Evolutionary conservation across 2,329 filamentous ascomycete genomes (phyloP).

Genomic region (Arthrobotrys iridis): DNA sequence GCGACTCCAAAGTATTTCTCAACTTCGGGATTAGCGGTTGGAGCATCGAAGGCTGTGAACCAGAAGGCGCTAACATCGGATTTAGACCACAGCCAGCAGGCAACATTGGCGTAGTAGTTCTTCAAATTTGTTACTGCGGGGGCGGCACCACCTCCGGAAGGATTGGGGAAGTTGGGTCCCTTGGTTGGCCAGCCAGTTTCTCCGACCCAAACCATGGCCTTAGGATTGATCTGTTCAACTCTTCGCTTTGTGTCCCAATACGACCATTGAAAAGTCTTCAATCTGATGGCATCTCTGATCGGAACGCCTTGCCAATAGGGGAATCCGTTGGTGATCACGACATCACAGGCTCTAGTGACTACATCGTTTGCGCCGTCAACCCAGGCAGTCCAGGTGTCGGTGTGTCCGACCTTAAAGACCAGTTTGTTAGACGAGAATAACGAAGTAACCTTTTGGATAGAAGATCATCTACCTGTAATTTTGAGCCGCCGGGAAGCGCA

Average conservation of each 20-base stretch:
- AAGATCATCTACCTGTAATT: slow-evolving; percentile 21
- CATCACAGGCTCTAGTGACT: slow-evolving; percentile 62
- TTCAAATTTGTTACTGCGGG: slow-evolving; percentile 70
- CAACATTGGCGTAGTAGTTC: slow-evolving; percentile 71
- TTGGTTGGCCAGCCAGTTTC: slow-evolving; percentile 75
- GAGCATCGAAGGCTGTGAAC: slow-evolving; percentile 56
- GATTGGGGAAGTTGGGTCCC: slow-evolving; percentile 68
- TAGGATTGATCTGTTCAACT: slow-evolving; percentile 70
- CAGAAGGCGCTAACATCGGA: slow-evolving; percentile 54
- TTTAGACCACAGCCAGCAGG: slow-evolving; percentile 64
- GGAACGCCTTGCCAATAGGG: slow-evolving; percentile 57
- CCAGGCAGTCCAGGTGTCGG: slow-evolving; percentile 76
- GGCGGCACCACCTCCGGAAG: slow-evolving; percentile 65
- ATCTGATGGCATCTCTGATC: slow-evolving; percentile 70
- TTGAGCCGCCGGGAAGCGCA: neutral
- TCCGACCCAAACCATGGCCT: slow-evolving; percentile 73
- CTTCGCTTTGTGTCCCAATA: slow-evolving; percentile 63
- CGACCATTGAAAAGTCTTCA: slow-evolving; percentile 44
- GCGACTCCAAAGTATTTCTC: slow-evolving; percentile 39
- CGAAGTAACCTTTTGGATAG: too few relatives aligned
- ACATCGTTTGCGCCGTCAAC: slow-evolving; percentile 69
- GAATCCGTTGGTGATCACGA: slow-evolving; percentile 51
- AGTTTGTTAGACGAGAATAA: neutral
- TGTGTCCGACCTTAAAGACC: slow-evolving; percentile 67
- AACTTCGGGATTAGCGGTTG: slow-evolving; percentile 15